phyloP scores from a whole-genome alignment of 805 yeast genomes.

The Yamadazyma sp. region DNA sequence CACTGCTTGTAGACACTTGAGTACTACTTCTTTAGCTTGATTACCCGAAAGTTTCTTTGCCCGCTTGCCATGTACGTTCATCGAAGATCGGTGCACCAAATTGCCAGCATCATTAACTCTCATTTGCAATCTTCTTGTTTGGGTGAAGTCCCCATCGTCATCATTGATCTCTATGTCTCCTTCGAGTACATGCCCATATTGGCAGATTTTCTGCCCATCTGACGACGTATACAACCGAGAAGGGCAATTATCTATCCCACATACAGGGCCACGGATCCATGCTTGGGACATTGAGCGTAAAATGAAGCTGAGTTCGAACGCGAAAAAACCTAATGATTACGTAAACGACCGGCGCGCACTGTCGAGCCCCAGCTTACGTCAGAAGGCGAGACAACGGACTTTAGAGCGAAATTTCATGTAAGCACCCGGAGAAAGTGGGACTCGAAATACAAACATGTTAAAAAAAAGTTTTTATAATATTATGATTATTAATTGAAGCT shows the following conservation, averaged over 20 bases:
- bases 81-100: slow-evolving; percentile 12
- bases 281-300: slow-evolving; percentile 18
- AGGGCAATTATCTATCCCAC: slow-evolving; percentile 90
- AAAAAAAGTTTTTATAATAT: no score
- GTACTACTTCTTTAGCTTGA: slow-evolving; percentile 11
- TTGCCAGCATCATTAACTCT: slow-evolving; percentile 12
- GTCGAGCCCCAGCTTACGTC: no score
- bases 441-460: no score
- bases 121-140: slow-evolving; percentile 56
- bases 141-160: slow-evolving; percentile 65
- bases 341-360: no score
- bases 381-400: no score
- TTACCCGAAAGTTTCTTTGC: slow-evolving; percentile 9
- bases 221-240: slow-evolving; percentile 69
- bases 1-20: slow-evolving; percentile 11
- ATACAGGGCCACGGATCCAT: slow-evolving; percentile 73
- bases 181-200: slow-evolving; percentile 85
- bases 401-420: no score
- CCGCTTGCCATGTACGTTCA: background rate
- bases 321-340: no score
- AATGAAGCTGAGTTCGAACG: no score
- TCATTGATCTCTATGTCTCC: slow-evolving; percentile 78
- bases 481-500: no score
- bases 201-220: slow-evolving; percentile 83
- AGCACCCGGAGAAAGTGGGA: no score